These are phyloP conservation scores for Pleurotus cornucopiae DNA, from an alignment of 768 basidiomycete species.

Conservation along the genomic window DNA sequence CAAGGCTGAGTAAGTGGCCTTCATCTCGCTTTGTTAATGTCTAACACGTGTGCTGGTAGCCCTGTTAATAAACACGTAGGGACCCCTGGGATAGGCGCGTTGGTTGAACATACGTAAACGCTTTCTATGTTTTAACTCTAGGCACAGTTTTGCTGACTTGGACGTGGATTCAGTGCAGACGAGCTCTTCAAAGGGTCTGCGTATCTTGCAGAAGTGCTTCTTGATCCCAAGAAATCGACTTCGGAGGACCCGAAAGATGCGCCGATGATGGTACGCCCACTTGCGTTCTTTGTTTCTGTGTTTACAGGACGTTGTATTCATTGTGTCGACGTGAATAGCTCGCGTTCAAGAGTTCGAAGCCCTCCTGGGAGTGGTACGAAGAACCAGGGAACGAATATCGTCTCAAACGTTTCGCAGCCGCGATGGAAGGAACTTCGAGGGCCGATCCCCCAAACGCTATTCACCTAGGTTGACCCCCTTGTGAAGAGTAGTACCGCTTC, in stretches of 20 bases:
- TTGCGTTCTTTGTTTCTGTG: not conserved
- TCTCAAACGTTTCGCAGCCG: constrained; percentile 22
- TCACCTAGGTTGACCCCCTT: constrained; percentile 12
- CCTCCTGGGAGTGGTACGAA: constrained; percentile 27
- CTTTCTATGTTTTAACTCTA: not conserved
- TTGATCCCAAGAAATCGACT: constrained; percentile 8
- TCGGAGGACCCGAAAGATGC: constrained; percentile 8
- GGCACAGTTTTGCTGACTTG: not conserved
- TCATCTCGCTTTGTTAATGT: not conserved
- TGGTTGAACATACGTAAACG: constrained; percentile 14
- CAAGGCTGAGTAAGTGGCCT: constrained; percentile 20
- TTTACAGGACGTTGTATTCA: constrained; percentile 5
- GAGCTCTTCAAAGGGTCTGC: constrained; percentile 17
- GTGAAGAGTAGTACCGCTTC: not conserved
- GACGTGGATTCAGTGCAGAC: constrained; percentile 14
- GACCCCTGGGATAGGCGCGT: constrained; percentile 13
- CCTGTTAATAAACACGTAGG: constrained; percentile 15
- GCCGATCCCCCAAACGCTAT: constrained; percentile 18
- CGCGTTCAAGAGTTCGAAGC: constrained; percentile 18
- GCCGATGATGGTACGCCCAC: not conserved
- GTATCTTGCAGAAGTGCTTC: constrained; percentile 15
- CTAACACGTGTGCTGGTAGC: constrained; percentile 7
- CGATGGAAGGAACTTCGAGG: constrained; percentile 17
- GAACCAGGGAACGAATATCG: constrained; percentile 24
- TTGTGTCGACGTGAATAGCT: constrained; percentile 17